Conservation (phyloP, 2,329 filamentous ascomycete species). For the Lojkania enalia region DNA sequence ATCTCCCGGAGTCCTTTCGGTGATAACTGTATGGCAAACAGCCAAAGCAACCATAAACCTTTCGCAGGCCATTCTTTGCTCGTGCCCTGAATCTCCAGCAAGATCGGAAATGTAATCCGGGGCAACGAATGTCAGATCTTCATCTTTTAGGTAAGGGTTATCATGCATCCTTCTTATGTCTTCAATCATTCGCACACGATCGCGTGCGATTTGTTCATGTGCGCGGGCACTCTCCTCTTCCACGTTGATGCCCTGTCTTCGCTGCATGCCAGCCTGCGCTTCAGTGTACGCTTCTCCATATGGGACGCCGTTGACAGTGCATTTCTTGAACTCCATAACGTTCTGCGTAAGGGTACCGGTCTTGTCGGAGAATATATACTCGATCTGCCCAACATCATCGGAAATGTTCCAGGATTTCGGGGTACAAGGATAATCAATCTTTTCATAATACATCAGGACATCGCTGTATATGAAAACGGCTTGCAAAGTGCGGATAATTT, state of each 20-base stretch:
- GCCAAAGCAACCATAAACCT: slow-evolving; percentile 94
- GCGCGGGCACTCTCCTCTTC: slow-evolving; percentile 76
- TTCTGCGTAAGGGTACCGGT: slow-evolving; percentile 89
- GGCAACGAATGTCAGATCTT: slow-evolving; percentile 88
- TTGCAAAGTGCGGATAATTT: slow-evolving; percentile 91
- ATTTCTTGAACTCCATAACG: slow-evolving; percentile 99
- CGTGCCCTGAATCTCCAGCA: slow-evolving; percentile 71
- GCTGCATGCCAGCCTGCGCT: slow-evolving; percentile 94
- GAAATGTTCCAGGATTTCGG: slow-evolving; percentile 99
- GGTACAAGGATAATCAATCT: slow-evolving; percentile 89
- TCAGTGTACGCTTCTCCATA: slow-evolving; percentile 99
- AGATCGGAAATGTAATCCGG: slow-evolving; percentile 87
- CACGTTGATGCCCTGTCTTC: slow-evolving; percentile 82
- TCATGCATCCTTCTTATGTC: slow-evolving; percentile 76
- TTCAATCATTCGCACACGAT: slow-evolving; percentile 72
- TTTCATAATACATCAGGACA: slow-evolving; percentile 94
- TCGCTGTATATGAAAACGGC: slow-evolving; percentile 98
- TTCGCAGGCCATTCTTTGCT: slow-evolving; percentile 77
- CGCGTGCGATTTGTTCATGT: slow-evolving; percentile 75
- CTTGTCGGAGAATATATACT: slow-evolving; percentile 98
- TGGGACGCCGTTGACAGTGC: slow-evolving; percentile 90
- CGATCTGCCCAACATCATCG: slow-evolving; percentile 95
- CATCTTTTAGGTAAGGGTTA: slow-evolving; percentile 89
- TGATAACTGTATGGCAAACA: slow-evolving; percentile 95
- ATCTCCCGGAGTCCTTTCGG: slow-evolving; percentile 86